Percentiles rank a stretch among this genome's conserved stretches.
phyloP scores from a whole-genome alignment of 345 rosid genomes.

The Ailanthus altissimus region DNA sequence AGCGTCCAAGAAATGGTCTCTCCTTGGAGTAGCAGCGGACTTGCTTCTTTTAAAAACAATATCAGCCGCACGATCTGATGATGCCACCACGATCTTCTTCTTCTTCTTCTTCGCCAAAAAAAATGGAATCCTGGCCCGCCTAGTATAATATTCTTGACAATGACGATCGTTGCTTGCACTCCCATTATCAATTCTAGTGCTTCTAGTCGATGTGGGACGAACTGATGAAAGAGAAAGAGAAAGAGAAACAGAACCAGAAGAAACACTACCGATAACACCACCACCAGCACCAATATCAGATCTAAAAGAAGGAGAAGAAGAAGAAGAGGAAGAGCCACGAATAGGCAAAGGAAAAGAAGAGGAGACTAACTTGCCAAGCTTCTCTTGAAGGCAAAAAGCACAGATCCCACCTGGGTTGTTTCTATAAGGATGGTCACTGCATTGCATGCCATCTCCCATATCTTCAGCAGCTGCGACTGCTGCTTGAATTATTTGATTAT shows the following conservation, averaged over 20 bases:
- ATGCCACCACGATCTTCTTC: conserved; percentile 56
- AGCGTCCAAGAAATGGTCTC: conserved; percentile 41
- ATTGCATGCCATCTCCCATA: conserved; percentile 81
- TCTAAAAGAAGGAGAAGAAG: conserved; percentile 86
- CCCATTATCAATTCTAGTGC: conserved; percentile 27
- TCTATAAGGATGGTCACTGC: conserved; percentile 72
- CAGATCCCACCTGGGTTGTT: conserved; percentile 97
- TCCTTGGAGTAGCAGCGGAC: conserved; percentile 54
- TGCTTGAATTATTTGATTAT: conserved; percentile 20
- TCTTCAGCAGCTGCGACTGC: conserved; percentile 60
- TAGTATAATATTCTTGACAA: conserved; percentile 33
- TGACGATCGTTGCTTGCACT: conserved; percentile 11
- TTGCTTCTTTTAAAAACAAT: conserved; percentile 79
- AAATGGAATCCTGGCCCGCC: conserved; percentile 62
- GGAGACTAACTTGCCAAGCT: conserved; percentile 94
- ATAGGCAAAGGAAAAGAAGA: conserved; percentile 75
- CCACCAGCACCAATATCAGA: conserved; percentile 50
- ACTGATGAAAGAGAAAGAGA: conserved; percentile 47
- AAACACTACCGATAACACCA: conserved; percentile 10
- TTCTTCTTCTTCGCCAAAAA: conserved; percentile 78
- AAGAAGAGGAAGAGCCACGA: conserved; percentile 49
- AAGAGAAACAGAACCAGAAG: conserved; percentile 17
- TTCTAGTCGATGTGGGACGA: conserved; percentile 30
- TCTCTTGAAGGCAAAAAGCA: conserved; percentile 96
- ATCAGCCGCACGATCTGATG: conserved; percentile 43